phyloP scores from a whole-genome alignment of 2,329 filamentous ascomycete genomes.

The Cladosporium austrohemisphaericum region DNA sequence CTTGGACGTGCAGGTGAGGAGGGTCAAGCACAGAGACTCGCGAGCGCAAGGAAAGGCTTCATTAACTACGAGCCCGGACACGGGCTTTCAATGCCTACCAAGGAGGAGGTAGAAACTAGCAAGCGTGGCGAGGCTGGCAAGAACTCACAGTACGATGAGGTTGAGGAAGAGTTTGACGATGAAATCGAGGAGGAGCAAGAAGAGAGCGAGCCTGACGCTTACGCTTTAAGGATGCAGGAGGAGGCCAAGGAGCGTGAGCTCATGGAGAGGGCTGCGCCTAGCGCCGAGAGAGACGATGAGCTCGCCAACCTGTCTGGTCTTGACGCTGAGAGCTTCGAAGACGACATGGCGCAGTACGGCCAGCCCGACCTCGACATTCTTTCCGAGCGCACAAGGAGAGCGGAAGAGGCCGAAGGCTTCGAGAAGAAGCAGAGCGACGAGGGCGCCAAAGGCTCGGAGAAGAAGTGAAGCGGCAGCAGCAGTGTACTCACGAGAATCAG shows the following conservation, averaged over 20 bases:
- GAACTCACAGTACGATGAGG: conserved; percentile 9
- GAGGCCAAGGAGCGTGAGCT: conserved; percentile 10
- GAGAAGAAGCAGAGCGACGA: no score
- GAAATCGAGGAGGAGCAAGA: conserved; percentile 3
- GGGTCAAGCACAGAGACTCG: conserved; percentile 66
- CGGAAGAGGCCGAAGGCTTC: no score
- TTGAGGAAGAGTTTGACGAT: conserved; percentile 16
- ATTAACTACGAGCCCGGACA: conserved; percentile 55
- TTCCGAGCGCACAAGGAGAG: conserved; percentile 7
- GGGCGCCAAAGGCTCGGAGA: no score
- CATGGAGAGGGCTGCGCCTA: conserved; percentile 1
- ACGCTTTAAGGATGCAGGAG: conserved; percentile 2
- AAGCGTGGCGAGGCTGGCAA: conserved; percentile 5
- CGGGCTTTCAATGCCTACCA: conserved; percentile 25
- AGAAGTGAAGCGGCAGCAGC: no score
- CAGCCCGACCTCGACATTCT: conserved; percentile 6
- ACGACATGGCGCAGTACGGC: conserved; percentile 1
- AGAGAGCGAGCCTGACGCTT: conserved; percentile 6
- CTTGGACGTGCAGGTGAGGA: conserved; percentile 78
- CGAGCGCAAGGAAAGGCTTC: conserved; percentile 57
- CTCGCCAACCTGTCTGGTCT: neutral
- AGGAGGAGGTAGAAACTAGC: conserved; percentile 9
- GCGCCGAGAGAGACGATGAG: conserved; percentile 9
- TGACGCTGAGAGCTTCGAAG: neutral
- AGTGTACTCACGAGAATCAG: no score